phyloP scores from a whole-genome alignment of 176 grass and related monocot species.

The Cymbopogon citratus region DNA sequence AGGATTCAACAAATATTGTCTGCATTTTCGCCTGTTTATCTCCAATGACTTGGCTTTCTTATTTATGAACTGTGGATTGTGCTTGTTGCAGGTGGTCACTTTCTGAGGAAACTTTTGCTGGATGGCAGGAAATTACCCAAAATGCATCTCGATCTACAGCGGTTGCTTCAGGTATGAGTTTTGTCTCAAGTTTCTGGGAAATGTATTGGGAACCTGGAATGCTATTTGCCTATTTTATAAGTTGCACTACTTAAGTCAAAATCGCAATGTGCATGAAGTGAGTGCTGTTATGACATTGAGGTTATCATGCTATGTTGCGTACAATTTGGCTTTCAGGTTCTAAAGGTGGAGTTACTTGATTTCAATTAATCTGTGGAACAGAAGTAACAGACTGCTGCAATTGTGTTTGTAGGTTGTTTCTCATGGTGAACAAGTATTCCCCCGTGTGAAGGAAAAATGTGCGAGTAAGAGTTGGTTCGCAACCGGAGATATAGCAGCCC shows the following conservation, averaged over 20 bases:
- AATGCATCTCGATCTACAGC: conserved; percentile 92
- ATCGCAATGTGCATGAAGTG: not conserved
- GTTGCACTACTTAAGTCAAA: not conserved
- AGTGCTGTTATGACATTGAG: not conserved
- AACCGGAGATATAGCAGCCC: conserved; percentile 52
- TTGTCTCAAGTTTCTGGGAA: not conserved
- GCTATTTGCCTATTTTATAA: not conserved
- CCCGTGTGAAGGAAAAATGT: conserved; percentile 86
- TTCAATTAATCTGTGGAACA: not conserved
- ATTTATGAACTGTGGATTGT: conserved; percentile 6
- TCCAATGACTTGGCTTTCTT: not conserved
- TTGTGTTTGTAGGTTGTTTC: conserved; percentile 63
- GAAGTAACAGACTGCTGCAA: not conserved
- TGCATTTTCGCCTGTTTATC: not conserved
- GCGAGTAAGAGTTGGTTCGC: conserved; percentile 73
- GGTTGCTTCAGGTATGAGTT: conserved; percentile 68
- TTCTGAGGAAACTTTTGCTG: conserved; percentile 80
- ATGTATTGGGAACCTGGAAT: not conserved
- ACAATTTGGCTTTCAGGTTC: not conserved
- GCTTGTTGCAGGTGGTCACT: conserved; percentile 62
- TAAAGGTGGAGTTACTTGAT: not conserved
- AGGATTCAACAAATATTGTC: not conserved
- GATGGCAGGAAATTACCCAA: conserved; percentile 89
- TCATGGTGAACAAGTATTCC: conserved; percentile 88
- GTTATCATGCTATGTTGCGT: not conserved